Conservation (phyloP, 345 rosid species). For the Draba incana region DNA sequence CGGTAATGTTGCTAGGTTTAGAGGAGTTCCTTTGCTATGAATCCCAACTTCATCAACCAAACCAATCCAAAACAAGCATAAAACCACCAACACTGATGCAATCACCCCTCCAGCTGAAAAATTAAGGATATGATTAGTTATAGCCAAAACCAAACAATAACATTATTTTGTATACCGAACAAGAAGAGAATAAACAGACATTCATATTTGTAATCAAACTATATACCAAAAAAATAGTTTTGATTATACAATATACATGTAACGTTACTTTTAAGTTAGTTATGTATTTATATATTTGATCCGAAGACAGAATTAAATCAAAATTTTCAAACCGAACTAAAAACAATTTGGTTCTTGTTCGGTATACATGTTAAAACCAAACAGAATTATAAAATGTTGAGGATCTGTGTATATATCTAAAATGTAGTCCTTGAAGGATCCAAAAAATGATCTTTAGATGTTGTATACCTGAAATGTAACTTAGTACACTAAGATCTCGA, state of each 20-base stretch:
- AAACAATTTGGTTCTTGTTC: too few relatives aligned
- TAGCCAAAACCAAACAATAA: neutral
- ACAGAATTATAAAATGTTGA: neutral
- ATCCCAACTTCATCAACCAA: constrained; percentile 71
- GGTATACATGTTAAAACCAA: too few relatives aligned
- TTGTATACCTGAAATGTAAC: constrained; percentile 77
- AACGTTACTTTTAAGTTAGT: too few relatives aligned
- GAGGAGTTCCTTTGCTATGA: constrained; percentile 61
- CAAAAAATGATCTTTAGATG: neutral
- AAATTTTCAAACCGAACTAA: too few relatives aligned
- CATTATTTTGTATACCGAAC: neutral
- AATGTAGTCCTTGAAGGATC: neutral
- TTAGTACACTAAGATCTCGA: constrained; percentile 79
- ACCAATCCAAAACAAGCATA: constrained; percentile 89
- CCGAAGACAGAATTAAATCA: neutral
- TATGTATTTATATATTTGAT: too few relatives aligned
- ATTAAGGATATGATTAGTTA: neutral
- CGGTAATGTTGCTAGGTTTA: constrained; percentile 73
- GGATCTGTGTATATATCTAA: neutral
- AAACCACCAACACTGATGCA: constrained; percentile 74
- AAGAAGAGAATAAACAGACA: neutral
- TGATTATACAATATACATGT: too few relatives aligned
- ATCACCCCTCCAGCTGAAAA: constrained; percentile 88
- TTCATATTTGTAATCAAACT: too few relatives aligned
- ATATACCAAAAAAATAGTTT: too few relatives aligned